Base-by-base conservation (phyloP, 2,329 filamentous ascomycete genomes). In the Fusarium longipes region DNA sequence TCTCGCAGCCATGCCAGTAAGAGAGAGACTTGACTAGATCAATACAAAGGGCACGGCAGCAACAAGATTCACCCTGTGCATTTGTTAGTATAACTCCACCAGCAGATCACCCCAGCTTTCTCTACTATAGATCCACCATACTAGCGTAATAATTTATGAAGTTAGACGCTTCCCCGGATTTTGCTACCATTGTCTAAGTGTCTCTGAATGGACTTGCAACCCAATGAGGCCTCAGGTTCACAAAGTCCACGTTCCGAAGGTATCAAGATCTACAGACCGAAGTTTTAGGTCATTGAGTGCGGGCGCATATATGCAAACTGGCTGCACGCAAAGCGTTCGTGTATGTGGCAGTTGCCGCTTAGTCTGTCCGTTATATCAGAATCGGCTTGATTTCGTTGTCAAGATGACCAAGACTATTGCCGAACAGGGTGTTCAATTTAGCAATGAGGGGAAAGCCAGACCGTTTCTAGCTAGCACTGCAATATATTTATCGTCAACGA, bases 71-170 rank as follows among this genome's bases (percentile, higher is more conserved):
- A 18, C 14, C 4, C 17, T 22, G 15, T 15, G 2, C 15, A 9
- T 44, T 4, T 25, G 5, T 9, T 24, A 4, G 30, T 18, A 17
- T 1, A 6, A 10, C 22, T 2, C 3, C 5, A 1, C 11, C 6
- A 8, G 7, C 15, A 6, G 9, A 5, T 3, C n/a, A 47, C 20
- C 17, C 17, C 20, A 18, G 17, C 2, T 35, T 48, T 11, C 11
- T 3, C 3, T 14, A 4, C 4, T n/a, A n/a, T 18, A 5, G 8
- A 47, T 14, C 20, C 8, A 8, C 10, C 7, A 10, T 12, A 18
- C 10, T 2, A 35, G 8, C 5, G 7, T n/a, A 15, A 10, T 0
- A 17, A 33, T 6, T 8, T 5, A 18, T 7, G 11, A 24, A 18
- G 2, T 2, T 33, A 8, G 9, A 47, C 8, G 20, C 9, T 48